Evolutionary conservation across 2,329 filamentous ascomycete species (phyloP).

Genomic region (Pseudofabraea citricarpa): DNA sequence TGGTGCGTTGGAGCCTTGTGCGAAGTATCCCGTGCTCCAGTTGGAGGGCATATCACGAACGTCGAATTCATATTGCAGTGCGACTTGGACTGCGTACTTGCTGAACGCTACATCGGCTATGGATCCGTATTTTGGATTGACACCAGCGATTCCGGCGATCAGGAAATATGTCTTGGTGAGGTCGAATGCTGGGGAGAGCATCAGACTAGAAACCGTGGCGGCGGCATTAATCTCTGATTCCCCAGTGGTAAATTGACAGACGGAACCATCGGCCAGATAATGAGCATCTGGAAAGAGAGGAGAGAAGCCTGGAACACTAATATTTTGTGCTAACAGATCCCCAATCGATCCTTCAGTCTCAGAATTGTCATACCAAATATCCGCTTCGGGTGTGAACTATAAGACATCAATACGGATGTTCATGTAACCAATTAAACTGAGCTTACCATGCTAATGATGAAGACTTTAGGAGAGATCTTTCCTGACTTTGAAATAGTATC

Average conservation of each 20-base stretch:
- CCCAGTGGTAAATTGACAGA: slow-evolving; percentile 67
- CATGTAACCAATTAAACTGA: too few species aligned
- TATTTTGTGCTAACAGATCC: slow-evolving; percentile 50
- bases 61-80: slow-evolving; percentile 72
- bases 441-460: slow-evolving; percentile 58
- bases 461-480: slow-evolving; percentile 49
- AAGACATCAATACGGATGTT: too few species aligned
- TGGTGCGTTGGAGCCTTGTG: slow-evolving; percentile 52
- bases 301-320: slow-evolving; percentile 58
- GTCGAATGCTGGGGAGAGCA: slow-evolving; percentile 59
- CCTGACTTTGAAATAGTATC: too few species aligned
- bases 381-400: slow-evolving; percentile 58
- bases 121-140: slow-evolving; percentile 64
- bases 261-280: slow-evolving; percentile 53
- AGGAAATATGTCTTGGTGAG: slow-evolving; percentile 66
- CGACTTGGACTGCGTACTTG: slow-evolving; percentile 68
- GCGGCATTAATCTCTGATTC: slow-evolving; percentile 74
- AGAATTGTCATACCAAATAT: slow-evolving; percentile 55
- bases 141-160: slow-evolving; percentile 67
- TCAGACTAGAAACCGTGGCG: slow-evolving; percentile 56
- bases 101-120: slow-evolving; percentile 63
- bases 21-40: slow-evolving; percentile 64
- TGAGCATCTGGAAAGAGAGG: slow-evolving; percentile 60
- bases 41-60: slow-evolving; percentile 60
- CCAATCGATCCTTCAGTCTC: slow-evolving; percentile 39